Base-by-base conservation (phyloP, 2,329 filamentous ascomycete genomes). In the Drechmeria coniospora region DNA sequence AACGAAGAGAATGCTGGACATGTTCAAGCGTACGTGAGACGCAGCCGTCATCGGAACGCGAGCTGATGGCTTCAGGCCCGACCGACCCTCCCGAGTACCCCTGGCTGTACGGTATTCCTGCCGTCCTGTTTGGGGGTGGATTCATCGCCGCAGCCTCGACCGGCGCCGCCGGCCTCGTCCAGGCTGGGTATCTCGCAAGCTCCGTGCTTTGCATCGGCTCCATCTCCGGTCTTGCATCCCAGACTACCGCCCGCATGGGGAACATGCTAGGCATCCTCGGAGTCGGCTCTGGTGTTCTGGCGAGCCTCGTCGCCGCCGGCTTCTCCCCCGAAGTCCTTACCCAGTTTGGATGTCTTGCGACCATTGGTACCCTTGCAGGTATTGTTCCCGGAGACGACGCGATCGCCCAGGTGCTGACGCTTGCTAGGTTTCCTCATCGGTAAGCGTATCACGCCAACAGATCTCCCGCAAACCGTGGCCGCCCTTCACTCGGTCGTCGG, bases 1-100 rank as follows among this genome's bases (percentile, higher is more conserved):
- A 33, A 92, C 83, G 3, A 92, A 92, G 56, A 68, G 84, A 36
- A 93, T 93, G 84, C 61, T 93, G 23, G 83, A 92, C 49, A 87
- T 87, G 80, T 87, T 87, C 48, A 79, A 79, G 46, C 68, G 79
- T 62, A 45, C 42, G 65, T 49, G n/a, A n/a, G n/a, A n/a, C n/a
- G n/a, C n/a, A n/a, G n/a, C n/a, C n/a, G 23, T 2, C 17, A 15
- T 10, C 2, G 11, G 1, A 15, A 7, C 11, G 6, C 8, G 10
- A 6, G 15, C 42, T 48, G 30, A 49, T 23, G 2, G 11, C 10
- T 3, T 26, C 8, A 67, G 69, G 74, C 9, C 77, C 81, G 15
- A 90, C 81, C 4, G 84, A 92, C 40, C 84, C 83, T 18, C 74
- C 79, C 0, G 84, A 93, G 48, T 92, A 87, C 38, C 79, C 80